Evolutionary conservation across 345 rosid species (phyloP), one percentile per base, ranked within the genome.

Genomic region (Salix dunnii): DNA sequence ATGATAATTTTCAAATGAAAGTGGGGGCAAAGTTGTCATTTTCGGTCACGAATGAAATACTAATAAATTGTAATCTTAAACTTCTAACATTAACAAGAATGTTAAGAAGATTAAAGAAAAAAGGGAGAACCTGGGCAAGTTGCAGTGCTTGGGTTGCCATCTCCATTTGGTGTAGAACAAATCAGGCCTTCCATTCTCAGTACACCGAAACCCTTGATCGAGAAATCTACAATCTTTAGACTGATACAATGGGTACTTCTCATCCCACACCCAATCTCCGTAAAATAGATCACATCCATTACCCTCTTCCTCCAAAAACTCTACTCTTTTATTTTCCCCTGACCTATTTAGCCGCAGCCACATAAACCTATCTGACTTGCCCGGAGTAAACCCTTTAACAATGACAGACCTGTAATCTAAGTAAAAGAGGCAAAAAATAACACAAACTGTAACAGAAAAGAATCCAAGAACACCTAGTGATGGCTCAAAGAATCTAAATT

Each of bases 251-350:
- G 99, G 99, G 76, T 93, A 93, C 3, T 73, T 81, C 35, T 93
- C 96, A 71, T 96, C 99, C 97, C 97, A 96, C n/a, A 92, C 89
- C 99, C 99, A 96, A 53, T 82, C 91, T 42, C 98, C 98, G 40
- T 93, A 87, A 78, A 96, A 93, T 75, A 93, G 79, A 77, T 95
- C 88, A 80, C 99, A 95, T 28, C 71, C 85, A 53, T 74, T 77
- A 53, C 94, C 92, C 67, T 81, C 84, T 51, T 85, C 82, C 31
- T 84, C 82, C 85, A 91, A 85, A 77, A 89, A 93, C 60, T 88
- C 98, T 38, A 82, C 91, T 82, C 77, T 87, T 60, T 73, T 76
- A 16, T 38, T 69, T 36, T 63, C 78, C 77, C 63, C 66, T 43
- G 85, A 75, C 67, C 70, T 85, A 75, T 88, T 85, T 55, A 85